These are phyloP conservation scores for Neurospora sp. DNA, from an alignment of 495 filamentous ascomycete genomes.

Conservation along the genomic window DNA sequence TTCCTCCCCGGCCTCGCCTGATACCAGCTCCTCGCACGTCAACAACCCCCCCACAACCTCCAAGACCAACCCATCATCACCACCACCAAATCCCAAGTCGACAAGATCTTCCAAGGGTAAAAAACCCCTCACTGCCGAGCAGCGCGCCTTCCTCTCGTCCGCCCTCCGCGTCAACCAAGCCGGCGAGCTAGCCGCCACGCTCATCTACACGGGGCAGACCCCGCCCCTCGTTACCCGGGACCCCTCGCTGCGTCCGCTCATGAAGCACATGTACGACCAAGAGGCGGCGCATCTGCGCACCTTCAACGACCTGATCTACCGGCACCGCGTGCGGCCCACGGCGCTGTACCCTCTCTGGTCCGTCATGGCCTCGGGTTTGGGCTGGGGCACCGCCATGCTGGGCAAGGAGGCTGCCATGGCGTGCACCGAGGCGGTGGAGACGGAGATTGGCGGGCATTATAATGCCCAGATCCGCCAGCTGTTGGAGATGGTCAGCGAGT, in stretches of 20 bases:
- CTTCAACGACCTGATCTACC: constrained; percentile 76
- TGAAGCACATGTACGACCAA: constrained; percentile 98
- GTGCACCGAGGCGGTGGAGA: constrained; percentile 96
- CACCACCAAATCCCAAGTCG: constrained; percentile 3
- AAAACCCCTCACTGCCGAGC: constrained; percentile 52
- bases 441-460: constrained; percentile 93
- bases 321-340: constrained; percentile 87
- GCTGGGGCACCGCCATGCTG: constrained; percentile 83
- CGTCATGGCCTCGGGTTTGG: constrained; percentile 70
- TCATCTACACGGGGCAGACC: constrained; percentile 77
- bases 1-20: background rate
- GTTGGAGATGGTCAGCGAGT: constrained; percentile 66
- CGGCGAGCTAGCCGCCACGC: constrained; percentile 75
- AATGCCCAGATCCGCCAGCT: constrained; percentile 80
- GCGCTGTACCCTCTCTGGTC: constrained; percentile 90
- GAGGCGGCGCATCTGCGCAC: constrained; percentile 76
- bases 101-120: constrained; percentile 25
- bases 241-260: constrained; percentile 76
- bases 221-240: constrained; percentile 65
- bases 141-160: constrained; percentile 66
- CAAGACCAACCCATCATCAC: background rate
- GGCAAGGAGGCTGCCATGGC: constrained; percentile 96
- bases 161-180: constrained; percentile 88
- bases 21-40: constrained; percentile 3
- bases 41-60: background rate